These are phyloP conservation scores for Aspergillus ruber DNA, from an alignment of 2,329 filamentous ascomycete genomes.

Conservation along the genomic window DNA sequence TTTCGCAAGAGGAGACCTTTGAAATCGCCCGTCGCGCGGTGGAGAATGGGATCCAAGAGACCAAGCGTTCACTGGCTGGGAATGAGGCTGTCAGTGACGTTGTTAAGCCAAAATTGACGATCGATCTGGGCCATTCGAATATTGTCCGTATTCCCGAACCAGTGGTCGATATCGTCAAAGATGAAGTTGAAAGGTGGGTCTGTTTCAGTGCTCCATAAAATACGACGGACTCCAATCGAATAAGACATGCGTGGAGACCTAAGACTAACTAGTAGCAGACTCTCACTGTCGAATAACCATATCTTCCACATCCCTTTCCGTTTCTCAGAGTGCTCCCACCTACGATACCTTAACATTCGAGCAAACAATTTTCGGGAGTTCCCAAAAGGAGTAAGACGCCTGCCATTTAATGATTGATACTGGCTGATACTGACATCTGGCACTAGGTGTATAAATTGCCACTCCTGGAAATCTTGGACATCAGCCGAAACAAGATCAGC, in stretches of 20 bases:
- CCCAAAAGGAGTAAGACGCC: constrained; percentile 52
- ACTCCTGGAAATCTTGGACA: constrained; percentile 84
- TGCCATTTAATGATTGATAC: constrained; percentile 3
- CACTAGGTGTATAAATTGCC: constrained; percentile 73
- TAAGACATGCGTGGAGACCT: not conserved
- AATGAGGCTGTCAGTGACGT: constrained; percentile 41
- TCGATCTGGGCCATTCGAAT: constrained; percentile 46
- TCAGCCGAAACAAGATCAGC: constrained; percentile 79
- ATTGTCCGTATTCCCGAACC: constrained; percentile 44
- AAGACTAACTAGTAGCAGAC: constrained; percentile 24
- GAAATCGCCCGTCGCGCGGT: constrained; percentile 40
- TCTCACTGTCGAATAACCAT: constrained; percentile 47
- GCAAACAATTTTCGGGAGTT: constrained; percentile 53
- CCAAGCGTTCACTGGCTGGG: constrained; percentile 41
- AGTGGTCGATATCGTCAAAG: constrained; percentile 47
- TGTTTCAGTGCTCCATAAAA: not conserved
- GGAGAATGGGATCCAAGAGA: constrained; percentile 43
- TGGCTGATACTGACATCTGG: not conserved
- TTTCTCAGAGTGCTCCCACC: constrained; percentile 43
- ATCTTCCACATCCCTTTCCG: constrained; percentile 44
- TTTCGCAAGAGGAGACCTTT: constrained; percentile 40
- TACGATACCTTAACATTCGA: constrained; percentile 46
- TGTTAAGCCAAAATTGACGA: constrained; percentile 44
- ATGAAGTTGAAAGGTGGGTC: constrained; percentile 46
- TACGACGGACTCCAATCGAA: not conserved